These are phyloP conservation scores for Chlamydomonas incerta DNA, from an alignment of 139 green algal species.

Conservation along the genomic window DNA sequence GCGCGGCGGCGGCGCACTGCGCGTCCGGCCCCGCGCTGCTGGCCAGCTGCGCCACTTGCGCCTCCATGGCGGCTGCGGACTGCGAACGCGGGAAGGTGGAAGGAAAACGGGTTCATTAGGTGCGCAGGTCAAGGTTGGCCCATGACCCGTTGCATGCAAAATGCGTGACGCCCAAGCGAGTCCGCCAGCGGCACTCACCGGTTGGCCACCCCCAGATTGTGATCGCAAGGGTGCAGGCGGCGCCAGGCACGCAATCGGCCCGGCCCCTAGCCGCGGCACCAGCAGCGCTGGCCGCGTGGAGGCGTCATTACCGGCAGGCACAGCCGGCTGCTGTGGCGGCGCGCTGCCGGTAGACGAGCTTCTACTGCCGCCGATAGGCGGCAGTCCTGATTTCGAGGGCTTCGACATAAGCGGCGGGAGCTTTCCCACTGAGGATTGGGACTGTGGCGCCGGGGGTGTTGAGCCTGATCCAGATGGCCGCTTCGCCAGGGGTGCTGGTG, in stretches of 20 bases:
- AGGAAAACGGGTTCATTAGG: neutral
- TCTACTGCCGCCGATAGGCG: too few species aligned
- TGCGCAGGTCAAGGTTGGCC: too few species aligned
- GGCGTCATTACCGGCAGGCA: neutral
- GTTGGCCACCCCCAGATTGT: neutral
- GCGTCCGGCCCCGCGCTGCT: neutral
- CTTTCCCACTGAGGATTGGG: too few species aligned
- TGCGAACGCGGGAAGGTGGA: neutral
- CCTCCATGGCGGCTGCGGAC: neutral
- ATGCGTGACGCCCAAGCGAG: too few species aligned
- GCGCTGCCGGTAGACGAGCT: too few species aligned
- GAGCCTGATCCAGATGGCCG: too few species aligned
- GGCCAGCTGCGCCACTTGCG: neutral
- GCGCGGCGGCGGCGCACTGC: neutral
- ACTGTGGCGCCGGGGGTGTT: too few species aligned
- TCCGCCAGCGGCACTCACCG: neutral
- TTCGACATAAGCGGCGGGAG: too few species aligned
- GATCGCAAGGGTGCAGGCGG: neutral
- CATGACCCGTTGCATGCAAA: too few species aligned
- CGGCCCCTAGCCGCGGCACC: neutral
- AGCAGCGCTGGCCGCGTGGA: neutral
- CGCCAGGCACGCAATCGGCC: conserved; percentile 7
- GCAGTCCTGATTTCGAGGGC: too few species aligned
- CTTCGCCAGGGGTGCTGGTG: too few species aligned
- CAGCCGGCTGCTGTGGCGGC: too few species aligned